Evolutionary conservation across 208 protist genomes (phyloP).

Genomic region (Trichomonas tenax): DNA sequence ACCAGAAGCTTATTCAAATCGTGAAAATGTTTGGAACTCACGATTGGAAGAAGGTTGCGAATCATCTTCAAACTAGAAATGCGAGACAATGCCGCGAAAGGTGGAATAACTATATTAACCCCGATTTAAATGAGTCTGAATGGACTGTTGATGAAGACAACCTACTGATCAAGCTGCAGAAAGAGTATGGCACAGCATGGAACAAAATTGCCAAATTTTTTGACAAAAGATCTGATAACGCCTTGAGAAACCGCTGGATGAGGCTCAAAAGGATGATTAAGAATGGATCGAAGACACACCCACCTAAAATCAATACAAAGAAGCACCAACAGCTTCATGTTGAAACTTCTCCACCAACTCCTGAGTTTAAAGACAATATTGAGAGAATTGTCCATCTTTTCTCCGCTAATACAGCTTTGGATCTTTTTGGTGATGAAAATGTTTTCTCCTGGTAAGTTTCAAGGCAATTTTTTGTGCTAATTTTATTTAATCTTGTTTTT

Average conservation of each 20-base stretch:
- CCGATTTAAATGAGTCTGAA: not conserved
- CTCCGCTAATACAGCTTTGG: not conserved
- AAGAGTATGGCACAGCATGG: not conserved
- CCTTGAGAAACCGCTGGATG: not conserved
- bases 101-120: slow-evolving; percentile 7
- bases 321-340: not conserved
- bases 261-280: not conserved
- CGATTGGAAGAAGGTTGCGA: not conserved
- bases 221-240: not conserved
- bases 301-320: not conserved
- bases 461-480: too few species aligned
- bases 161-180: not conserved
- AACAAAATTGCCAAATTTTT: not conserved
- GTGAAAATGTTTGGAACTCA: not conserved
- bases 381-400: not conserved
- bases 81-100: not conserved
- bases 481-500: too few species aligned
- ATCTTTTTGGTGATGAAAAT: not conserved
- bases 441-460: not conserved
- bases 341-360: not conserved
- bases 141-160: slow-evolving; percentile 13
- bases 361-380: not conserved
- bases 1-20: not conserved
- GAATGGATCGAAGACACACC: not conserved
- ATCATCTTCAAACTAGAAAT: not conserved